Conservation (phyloP, 495 filamentous ascomycete genomes). For the Evernia prunastri region DNA sequence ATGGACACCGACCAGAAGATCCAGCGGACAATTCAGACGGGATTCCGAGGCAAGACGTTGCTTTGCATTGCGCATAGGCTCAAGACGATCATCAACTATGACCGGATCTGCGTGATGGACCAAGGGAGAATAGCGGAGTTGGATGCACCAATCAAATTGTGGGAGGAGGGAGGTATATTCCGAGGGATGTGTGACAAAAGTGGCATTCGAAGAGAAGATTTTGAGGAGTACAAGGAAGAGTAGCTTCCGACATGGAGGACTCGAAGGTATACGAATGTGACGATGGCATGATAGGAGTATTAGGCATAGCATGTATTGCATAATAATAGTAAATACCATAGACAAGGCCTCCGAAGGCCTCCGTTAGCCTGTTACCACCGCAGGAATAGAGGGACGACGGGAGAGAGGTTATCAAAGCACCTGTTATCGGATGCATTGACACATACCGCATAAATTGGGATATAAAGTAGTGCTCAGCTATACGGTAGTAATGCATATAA, state of each 20-base stretch:
- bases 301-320: not conserved
- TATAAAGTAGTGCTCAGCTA: no score
- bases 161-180: slow-evolving; percentile 68
- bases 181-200: slow-evolving; percentile 87
- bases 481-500: not conserved
- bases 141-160: slow-evolving; percentile 67
- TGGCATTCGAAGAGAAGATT: slow-evolving; percentile 74
- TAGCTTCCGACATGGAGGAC: not conserved
- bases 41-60: slow-evolving; percentile 82
- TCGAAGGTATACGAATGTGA: not conserved
- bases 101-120: slow-evolving; percentile 95
- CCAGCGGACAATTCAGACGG: slow-evolving; percentile 79
- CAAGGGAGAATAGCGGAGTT: slow-evolving; percentile 78
- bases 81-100: slow-evolving; percentile 88
- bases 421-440: no score
- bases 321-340: no score
- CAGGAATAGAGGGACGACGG: no score
- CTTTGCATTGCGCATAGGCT: slow-evolving; percentile 93
- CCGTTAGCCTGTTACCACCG: no score
- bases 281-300: not conserved
- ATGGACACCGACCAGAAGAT: slow-evolving; percentile 97
- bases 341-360: no score
- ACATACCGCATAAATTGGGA: no score
- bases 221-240: slow-evolving; percentile 31
- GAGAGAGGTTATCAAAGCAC: no score